A percentile compares a stretch with the other conserved stretches of the same genome.
These are phyloP conservation scores for Citropsis articulata DNA, from an alignment of 345 rosid genomes.

Conservation along the genomic window DNA sequence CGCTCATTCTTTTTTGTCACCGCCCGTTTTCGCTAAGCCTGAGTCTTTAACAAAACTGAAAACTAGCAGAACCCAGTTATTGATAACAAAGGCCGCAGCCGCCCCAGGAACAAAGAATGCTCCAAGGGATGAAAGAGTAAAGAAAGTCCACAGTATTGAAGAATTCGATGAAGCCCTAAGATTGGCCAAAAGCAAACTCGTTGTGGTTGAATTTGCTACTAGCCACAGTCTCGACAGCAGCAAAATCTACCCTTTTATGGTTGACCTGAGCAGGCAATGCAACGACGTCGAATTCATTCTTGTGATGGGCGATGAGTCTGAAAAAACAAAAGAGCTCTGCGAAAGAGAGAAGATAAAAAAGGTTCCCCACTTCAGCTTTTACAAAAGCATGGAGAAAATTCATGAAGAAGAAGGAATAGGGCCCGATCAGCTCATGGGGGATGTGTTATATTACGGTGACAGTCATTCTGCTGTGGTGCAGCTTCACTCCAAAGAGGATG, in stretches of 20 bases:
- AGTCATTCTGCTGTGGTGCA: slow-evolving; percentile 80
- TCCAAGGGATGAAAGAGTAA: slow-evolving; percentile 51
- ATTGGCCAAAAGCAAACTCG: slow-evolving; percentile 62
- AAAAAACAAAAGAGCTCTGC: slow-evolving; percentile 68
- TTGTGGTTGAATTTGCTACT: slow-evolving; percentile 77
- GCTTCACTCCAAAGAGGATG: slow-evolving; percentile 66
- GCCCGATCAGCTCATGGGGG: slow-evolving; percentile 77
- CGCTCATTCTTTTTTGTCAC: neutral
- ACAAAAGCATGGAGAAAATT: slow-evolving; percentile 79
- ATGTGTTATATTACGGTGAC: slow-evolving; percentile 93
- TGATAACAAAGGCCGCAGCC: slow-evolving; percentile 42
- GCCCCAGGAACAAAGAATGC: slow-evolving; percentile 42
- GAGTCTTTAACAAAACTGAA: slow-evolving; percentile 1
- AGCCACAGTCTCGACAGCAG: slow-evolving; percentile 49
- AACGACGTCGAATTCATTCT: slow-evolving; percentile 77
- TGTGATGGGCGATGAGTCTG: slow-evolving; percentile 87
- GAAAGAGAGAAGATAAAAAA: slow-evolving; percentile 66
- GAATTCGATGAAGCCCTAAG: slow-evolving; percentile 74
- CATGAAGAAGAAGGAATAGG: slow-evolving; percentile 93
- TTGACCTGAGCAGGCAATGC: slow-evolving; percentile 75
- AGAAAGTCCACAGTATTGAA: slow-evolving; percentile 59
- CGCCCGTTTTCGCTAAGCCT: slow-evolving; percentile 9
- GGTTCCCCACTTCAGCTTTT: slow-evolving; percentile 90
- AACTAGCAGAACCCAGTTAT: neutral
- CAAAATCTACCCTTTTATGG: slow-evolving; percentile 83